Conservation (phyloP, 2,329 filamentous ascomycete species). For the Exophiala mesophila region DNA sequence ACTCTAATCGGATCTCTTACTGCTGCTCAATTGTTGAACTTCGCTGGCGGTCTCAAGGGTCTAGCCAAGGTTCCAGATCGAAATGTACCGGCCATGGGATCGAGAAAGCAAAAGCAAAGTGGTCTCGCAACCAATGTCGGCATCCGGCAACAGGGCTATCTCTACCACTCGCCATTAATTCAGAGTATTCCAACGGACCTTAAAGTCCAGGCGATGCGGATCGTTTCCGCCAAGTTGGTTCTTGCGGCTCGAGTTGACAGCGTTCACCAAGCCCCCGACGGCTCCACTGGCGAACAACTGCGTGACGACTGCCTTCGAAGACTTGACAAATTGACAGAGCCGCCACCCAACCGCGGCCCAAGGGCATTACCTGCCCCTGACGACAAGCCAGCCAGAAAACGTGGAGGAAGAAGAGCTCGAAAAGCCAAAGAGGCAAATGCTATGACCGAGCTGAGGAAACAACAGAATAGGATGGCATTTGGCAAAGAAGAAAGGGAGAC, state of each 20-base stretch:
- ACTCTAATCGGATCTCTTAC: slow-evolving; percentile 86
- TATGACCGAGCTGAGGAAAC: slow-evolving; percentile 94
- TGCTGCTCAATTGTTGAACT: slow-evolving; percentile 93
- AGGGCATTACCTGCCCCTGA: slow-evolving; percentile 87
- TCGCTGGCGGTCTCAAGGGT: slow-evolving; percentile 79
- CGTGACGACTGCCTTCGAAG: slow-evolving; percentile 77
- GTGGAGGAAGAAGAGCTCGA: slow-evolving; percentile 80
- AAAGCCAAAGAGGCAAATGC: slow-evolving; percentile 96
- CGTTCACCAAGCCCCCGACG: slow-evolving; percentile 74
- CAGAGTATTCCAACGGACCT: slow-evolving; percentile 77
- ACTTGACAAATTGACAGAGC: slow-evolving; percentile 87
- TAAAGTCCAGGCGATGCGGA: slow-evolving; percentile 90
- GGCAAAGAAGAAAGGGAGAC: slow-evolving; percentile 93
- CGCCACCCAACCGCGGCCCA: slow-evolving; percentile 80
- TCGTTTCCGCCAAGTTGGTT: slow-evolving; percentile 87
- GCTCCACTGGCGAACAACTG: slow-evolving; percentile 75
- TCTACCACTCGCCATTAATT: slow-evolving; percentile 89
- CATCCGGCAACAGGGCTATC: slow-evolving; percentile 83
- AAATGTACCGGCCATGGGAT: slow-evolving; percentile 85
- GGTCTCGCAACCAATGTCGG: slow-evolving; percentile 91
- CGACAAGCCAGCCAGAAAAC: slow-evolving; percentile 89
- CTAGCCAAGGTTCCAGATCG: slow-evolving; percentile 89
- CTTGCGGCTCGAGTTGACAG: slow-evolving; percentile 89
- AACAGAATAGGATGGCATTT: slow-evolving; percentile 93
- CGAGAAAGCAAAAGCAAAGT: slow-evolving; percentile 73